Percentiles rank a stretch among this genome's conserved stretches.
These are phyloP conservation scores for Monosporascus ibericus DNA, from an alignment of 2,329 filamentous ascomycete genomes.

Conservation along the genomic window DNA sequence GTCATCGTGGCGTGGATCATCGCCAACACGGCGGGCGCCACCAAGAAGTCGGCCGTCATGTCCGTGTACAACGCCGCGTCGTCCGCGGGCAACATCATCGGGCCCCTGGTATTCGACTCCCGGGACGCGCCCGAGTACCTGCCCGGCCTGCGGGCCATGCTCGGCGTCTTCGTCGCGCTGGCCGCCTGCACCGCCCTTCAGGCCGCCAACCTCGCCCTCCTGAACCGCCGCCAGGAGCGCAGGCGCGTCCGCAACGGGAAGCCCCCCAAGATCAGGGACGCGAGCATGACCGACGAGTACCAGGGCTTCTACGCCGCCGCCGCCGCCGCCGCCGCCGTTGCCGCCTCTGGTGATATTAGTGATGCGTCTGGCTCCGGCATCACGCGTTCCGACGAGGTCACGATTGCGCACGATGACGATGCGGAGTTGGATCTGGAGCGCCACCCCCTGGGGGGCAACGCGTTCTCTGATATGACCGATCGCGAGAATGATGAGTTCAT, in stretches of 20 bases:
- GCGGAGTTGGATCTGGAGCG: background rate
- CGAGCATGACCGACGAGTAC: conserved; percentile 53
- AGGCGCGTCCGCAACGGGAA: conserved; percentile 55
- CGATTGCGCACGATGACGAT: no score
- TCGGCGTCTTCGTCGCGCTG: conserved; percentile 49
- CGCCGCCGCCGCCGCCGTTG: conserved; percentile 52
- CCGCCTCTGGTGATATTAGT: conserved; percentile 34
- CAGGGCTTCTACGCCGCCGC: conserved; percentile 40
- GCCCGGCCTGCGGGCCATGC: conserved; percentile 48
- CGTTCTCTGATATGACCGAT: conserved; percentile 57
- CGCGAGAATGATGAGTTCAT: conserved; percentile 64
- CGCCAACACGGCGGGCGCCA: conserved; percentile 61
- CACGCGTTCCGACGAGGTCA: background rate
- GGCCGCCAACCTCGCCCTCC: conserved; percentile 44
- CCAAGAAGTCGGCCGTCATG: conserved; percentile 61
- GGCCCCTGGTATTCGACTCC: conserved; percentile 54
- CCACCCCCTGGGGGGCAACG: conserved; percentile 38
- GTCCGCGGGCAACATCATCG: conserved; percentile 60
- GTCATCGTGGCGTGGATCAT: conserved; percentile 64
- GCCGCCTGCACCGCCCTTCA: conserved; percentile 48
- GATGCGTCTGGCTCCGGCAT: conserved; percentile 1
- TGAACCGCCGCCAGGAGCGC: conserved; percentile 51
- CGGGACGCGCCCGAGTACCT: conserved; percentile 53
- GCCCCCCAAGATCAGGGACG: conserved; percentile 50
- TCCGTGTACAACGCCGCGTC: conserved; percentile 57